Evolutionary conservation across 192 early-diverging fungal species (phyloP), one percentile per base, ranked within the genome.

Genomic region (Entomortierella chlamydospora): DNA sequence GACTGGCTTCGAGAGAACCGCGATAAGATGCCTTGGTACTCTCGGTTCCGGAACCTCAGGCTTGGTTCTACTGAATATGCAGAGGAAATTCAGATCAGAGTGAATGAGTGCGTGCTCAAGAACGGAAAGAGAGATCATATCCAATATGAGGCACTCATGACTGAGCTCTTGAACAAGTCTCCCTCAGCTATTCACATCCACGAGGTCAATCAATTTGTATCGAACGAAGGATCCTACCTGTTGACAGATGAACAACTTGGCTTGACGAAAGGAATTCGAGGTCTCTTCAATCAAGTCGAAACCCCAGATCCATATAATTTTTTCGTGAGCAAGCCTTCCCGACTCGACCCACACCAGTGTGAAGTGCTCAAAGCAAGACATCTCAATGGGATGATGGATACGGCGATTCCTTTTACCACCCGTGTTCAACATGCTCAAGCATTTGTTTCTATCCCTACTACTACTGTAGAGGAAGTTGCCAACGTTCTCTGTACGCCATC

Each of bases 391-490:
- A 79, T 79, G 76, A 61, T 51, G 6, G 68, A 79, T 22, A 23
- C 61, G 0, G 28, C 62, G 8, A 66, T 57, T 1, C 57, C 76
- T 5, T 79, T 79, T 34, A 30, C 26, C 2, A 70, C 49, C 0
- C 76, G 76, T 33, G 76, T 79, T 29, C 56, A 65, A 23, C 76
- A 79, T 57, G 76, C 76, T 8, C 43, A 70, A 34, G 15, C 49
- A 33, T 79, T 79, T 47, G 57, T 79, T 12, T 28, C 23, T 15
- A 51, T 79, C 9, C 76, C 76, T 5, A 79, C 61, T 2, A 79
- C 76, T 11, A 70, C 67, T 9, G 62, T 79, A 7, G 68, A 79
- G 50, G 62, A 79, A 30, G 60, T 79, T 7, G 76, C 76, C 33
- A 54, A 61, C 1, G 63, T 57, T 11, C 68, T 79, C 25, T 31